Evolutionary conservation across 129 eudicot genomes (phyloP), one percentile per base, ranked within the genome.

Genomic region (Chrysanthemum lavandulifolium): DNA sequence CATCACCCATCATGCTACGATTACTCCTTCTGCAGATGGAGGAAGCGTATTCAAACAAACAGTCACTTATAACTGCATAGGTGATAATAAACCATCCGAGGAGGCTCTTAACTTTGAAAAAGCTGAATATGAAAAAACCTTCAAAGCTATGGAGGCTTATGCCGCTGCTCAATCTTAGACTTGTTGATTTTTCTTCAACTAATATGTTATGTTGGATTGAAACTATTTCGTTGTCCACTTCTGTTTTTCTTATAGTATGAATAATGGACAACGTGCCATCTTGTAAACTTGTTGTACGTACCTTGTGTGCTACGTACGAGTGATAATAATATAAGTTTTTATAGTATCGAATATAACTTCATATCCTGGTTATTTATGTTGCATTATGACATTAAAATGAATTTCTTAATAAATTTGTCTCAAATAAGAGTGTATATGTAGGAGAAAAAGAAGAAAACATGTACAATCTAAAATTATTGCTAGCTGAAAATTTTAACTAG

Each of bases 111-210:
- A 58, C 0, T 3, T 13, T 1, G 75, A 56, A 40, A 71, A 71
- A 36, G 75, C 40, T 10, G 40, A 55, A 6, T 71, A 55, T 10
- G 75, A 71, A 4, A 40, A 71, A 19, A 71, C 65, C 13, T 73
- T 14, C 18, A 73, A 73, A 49, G 77, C 50, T 25, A 73, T 73
- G 5, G 68, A 72, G 67, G 70, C 70, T 62, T 62, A 73, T 72
- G 76, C 27, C 0, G 55, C 13, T 57, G 67, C 75, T 25, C 65
- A 71, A 31, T 63, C 74, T 2, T 54, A 71, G 7, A 12, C 15
- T 7, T 71, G 59, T 19, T 19, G 21, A 19, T 19, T 19, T 19
- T 19, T 19, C 21, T 19, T 19, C 21, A 19, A 19, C 21, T 19
- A 19, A 19, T 19, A 19, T 19, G 21, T 19, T 45, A 15, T 13